Conservation (phyloP, 228 moss, liverwort and hornwort genomes). For the Sphagnum fallax region DNA sequence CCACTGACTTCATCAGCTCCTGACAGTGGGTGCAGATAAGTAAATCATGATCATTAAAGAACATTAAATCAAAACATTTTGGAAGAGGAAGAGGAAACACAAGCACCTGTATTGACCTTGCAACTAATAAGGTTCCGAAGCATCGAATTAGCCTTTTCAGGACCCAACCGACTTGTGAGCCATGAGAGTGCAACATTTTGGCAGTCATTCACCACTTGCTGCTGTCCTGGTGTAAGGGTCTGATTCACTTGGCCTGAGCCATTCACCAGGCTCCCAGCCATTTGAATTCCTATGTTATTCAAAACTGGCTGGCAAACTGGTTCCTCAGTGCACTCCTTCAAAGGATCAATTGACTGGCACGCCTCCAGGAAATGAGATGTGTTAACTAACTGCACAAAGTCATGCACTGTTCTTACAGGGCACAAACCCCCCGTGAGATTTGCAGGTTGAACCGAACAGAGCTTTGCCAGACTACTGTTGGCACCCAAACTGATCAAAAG, state of each 20-base stretch:
- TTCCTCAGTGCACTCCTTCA: constrained; percentile 58
- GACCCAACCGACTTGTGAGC: constrained; percentile 53
- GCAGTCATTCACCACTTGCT: constrained; percentile 49
- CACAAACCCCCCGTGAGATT: constrained; percentile 57
- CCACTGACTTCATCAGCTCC: no score
- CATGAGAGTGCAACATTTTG: constrained; percentile 55
- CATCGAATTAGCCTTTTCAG: constrained; percentile 32
- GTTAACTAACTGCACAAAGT: constrained; percentile 39
- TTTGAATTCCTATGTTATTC: constrained; percentile 33
- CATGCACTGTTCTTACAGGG: constrained; percentile 40
- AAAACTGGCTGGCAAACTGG: constrained; percentile 46
- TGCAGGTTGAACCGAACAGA: constrained; percentile 51
- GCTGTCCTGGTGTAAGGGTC: constrained; percentile 24
- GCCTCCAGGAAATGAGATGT: constrained; percentile 37
- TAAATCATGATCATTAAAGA: no score
- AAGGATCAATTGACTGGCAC: constrained; percentile 53
- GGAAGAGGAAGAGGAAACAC: neutral
- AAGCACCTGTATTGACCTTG: constrained; percentile 48
- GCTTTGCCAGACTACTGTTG: constrained; percentile 48
- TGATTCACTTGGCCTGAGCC: constrained; percentile 28
- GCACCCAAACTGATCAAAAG: constrained; percentile 59
- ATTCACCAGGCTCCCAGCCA: constrained; percentile 35
- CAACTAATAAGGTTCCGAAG: constrained; percentile 58
- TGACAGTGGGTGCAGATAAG: no score
- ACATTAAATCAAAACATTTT: no score